Conservation (phyloP, 2,329 filamentous ascomycete genomes). For the Fusarium sp. region DNA sequence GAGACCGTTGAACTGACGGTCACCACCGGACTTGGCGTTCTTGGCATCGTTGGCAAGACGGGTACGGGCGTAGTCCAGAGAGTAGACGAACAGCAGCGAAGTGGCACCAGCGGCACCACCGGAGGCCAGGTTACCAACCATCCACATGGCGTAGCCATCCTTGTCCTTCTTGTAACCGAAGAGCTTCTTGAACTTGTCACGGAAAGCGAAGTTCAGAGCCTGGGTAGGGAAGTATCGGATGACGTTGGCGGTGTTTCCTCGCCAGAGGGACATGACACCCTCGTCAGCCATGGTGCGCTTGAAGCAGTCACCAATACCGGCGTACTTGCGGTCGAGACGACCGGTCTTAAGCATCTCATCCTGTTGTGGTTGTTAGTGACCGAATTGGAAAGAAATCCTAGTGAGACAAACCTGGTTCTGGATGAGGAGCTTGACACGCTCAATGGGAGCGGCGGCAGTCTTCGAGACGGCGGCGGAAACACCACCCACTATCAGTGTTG, state of each 20-base stretch:
- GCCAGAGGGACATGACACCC: constrained; percentile 96
- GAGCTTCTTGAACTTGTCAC: constrained; percentile 99
- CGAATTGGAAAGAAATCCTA: background rate
- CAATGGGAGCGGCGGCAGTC: constrained; percentile 99
- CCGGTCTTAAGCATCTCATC: constrained; percentile 99
- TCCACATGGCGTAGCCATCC: constrained; percentile 99
- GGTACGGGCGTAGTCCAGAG: constrained; percentile 99
- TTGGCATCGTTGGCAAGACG: constrained; percentile 99
- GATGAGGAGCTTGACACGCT: constrained; percentile 99
- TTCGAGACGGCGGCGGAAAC: constrained; percentile 99
- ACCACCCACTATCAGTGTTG: constrained; percentile 87
- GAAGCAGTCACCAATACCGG: constrained; percentile 96
- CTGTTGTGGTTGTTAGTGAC: constrained; percentile 64
- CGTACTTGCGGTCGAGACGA: constrained; percentile 98
- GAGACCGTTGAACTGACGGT: constrained; percentile 99
- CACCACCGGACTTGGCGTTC: constrained; percentile 96
- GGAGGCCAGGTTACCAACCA: constrained; percentile 99
- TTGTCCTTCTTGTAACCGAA: constrained; percentile 99
- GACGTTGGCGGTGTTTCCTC: constrained; percentile 99
- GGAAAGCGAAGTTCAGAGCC: constrained; percentile 99
- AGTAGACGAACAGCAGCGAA: constrained; percentile 99
- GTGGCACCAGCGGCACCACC: constrained; percentile 99
- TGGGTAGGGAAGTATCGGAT: constrained; percentile 99
- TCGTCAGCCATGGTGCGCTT: constrained; percentile 88
- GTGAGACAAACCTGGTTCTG: constrained; percentile 93